phyloP scores from a whole-genome alignment of 2,329 filamentous ascomycete genomes.

The Sclerotinia nivalis region DNA sequence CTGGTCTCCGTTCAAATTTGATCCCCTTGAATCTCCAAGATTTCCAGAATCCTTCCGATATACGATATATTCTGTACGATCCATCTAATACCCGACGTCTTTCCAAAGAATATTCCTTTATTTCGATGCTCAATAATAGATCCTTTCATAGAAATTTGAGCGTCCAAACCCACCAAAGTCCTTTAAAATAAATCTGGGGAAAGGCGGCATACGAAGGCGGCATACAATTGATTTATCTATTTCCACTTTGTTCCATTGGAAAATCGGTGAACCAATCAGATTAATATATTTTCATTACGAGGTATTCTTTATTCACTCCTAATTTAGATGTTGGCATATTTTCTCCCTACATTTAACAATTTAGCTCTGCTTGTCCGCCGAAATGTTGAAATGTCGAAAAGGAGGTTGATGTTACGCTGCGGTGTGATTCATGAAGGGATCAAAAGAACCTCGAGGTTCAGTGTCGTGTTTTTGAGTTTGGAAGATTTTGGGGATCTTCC shows the following conservation, averaged over 20 bases:
- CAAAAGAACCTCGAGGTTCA: background rate
- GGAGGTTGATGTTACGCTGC: background rate
- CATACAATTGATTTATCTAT: background rate
- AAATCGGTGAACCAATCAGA: background rate
- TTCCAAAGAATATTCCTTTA: background rate
- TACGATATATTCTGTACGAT: background rate
- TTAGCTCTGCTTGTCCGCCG: background rate
- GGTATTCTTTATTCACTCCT: background rate
- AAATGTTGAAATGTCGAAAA: background rate
- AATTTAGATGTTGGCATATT: background rate
- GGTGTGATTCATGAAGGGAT: background rate
- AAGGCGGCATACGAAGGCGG: background rate
- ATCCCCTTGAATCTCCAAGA: background rate
- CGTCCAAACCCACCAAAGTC: background rate
- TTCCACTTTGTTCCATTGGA: background rate
- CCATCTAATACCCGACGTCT: background rate
- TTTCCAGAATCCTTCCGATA: background rate
- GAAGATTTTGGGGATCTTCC: background rate
- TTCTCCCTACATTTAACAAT: background rate
- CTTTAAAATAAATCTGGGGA: background rate
- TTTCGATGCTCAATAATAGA: background rate
- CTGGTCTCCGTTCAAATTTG: background rate
- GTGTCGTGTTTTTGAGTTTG: conserved; percentile 6
- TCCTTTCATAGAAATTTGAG: background rate
- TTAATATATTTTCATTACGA: background rate